Conservation (phyloP, 2,329 filamentous ascomycete species). For the Massarina eburnea region DNA sequence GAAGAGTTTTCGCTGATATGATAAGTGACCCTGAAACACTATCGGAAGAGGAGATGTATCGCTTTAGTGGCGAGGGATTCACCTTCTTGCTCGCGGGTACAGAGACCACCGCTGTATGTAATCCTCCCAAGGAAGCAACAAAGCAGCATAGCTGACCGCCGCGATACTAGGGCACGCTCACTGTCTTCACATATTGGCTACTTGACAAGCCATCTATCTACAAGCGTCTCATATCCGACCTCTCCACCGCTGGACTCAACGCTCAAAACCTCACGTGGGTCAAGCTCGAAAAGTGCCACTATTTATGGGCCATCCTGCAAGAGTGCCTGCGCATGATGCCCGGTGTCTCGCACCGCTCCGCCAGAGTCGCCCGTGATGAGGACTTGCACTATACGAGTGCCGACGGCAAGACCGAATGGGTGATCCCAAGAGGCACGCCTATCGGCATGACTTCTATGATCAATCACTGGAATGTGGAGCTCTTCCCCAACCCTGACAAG, state of each 20-base stretch:
- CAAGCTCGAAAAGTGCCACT: slow-evolving; percentile 17
- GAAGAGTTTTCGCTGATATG: no score
- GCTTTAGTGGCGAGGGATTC: slow-evolving; percentile 8
- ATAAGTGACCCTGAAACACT: no score
- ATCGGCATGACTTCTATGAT: slow-evolving; percentile 6
- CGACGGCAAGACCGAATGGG: slow-evolving; percentile 5
- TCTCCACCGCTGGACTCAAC: no score
- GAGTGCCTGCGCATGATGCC: slow-evolving; percentile 19
- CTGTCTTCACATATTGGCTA: no score
- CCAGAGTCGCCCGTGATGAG: slow-evolving; percentile 11
- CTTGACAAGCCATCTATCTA: no score
- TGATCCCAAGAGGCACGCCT: slow-evolving; percentile 7
- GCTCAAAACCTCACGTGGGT: no score
- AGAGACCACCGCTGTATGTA: slow-evolving; percentile 9
- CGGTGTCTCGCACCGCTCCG: slow-evolving; percentile 13
- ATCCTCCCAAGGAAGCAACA: no score
- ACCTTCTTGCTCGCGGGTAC: slow-evolving; percentile 6
- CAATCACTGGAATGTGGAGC: slow-evolving; percentile 20
- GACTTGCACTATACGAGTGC: slow-evolving; percentile 4
- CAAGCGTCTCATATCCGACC: no score
- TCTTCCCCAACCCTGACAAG: slow-evolving; percentile 19
- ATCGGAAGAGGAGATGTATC: slow-evolving; percentile 6
- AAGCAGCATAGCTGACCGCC: not conserved
- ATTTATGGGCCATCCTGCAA: slow-evolving; percentile 10
- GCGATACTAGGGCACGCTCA: no score